phyloP scores from a whole-genome alignment of 23 red algal genomes.

The Gracilariopsis chorda region DNA sequence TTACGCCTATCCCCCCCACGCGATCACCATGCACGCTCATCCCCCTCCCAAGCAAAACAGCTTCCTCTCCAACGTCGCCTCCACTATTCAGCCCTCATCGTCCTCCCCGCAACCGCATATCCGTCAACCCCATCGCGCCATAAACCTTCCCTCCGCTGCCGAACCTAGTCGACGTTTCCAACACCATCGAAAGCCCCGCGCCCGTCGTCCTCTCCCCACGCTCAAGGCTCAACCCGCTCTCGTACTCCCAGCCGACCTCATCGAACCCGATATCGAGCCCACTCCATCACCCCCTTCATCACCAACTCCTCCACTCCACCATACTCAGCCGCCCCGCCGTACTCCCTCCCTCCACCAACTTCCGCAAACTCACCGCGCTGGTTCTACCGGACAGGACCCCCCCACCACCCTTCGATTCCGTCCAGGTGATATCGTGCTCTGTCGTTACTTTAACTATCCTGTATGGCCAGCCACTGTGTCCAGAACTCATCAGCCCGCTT shows the following conservation, averaged over 20 bases:
- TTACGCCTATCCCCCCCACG: too few species aligned
- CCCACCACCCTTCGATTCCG: not conserved
- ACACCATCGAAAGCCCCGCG: not conserved
- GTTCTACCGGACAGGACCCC: not conserved
- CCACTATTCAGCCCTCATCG: too few species aligned
- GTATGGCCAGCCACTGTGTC: not conserved
- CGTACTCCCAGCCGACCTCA: not conserved
- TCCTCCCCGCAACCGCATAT: too few species aligned
- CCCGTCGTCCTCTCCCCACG: not conserved
- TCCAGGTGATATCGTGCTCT: not conserved
- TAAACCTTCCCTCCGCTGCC: not conserved
- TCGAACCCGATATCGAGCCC: not conserved
- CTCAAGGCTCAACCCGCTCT: not conserved
- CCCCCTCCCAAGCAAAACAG: too few species aligned
- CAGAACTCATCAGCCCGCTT: not conserved
- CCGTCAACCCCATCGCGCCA: not conserved
- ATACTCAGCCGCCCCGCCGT: too few species aligned
- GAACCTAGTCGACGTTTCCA: too few species aligned
- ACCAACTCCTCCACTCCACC: not conserved
- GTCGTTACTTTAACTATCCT: slow-evolving; percentile 7
- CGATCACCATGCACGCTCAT: too few species aligned
- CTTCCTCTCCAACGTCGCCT: not conserved
- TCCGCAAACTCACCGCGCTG: not conserved
- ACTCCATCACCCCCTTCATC: not conserved
- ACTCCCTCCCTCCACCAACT: not conserved